Conservation (phyloP, 176 grass and related monocot genomes). For the Otatea glauca region DNA sequence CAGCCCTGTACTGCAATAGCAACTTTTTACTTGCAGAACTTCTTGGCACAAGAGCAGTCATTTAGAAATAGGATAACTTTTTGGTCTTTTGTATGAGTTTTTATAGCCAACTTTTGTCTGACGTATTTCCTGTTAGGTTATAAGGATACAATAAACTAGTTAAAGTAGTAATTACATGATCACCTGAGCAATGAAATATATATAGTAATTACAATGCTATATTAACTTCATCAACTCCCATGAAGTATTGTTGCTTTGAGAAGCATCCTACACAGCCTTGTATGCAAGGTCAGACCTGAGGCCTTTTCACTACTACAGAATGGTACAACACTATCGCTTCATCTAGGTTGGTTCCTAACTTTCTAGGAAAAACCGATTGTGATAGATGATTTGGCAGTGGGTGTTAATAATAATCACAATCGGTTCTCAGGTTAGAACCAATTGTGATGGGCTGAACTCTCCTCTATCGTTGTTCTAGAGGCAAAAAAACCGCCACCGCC, state of each 20-base stretch:
- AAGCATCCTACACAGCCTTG: constrained; percentile 85
- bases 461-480: too few species aligned
- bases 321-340: too few species aligned
- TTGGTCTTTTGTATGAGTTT: constrained; percentile 68
- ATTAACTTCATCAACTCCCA: constrained; percentile 95
- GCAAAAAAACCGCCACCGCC: too few species aligned
- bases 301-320: too few species aligned
- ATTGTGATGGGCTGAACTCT: too few species aligned
- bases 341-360: too few species aligned
- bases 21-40: constrained; percentile 89
- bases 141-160: constrained; percentile 18
- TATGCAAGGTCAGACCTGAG: constrained; percentile 67
- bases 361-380: too few species aligned
- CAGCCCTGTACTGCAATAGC: constrained; percentile 76
- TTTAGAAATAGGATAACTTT: constrained; percentile 83
- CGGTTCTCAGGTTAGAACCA: too few species aligned
- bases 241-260: constrained; percentile 93
- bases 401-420: too few species aligned
- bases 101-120: constrained; percentile 53
- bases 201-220: constrained; percentile 19
- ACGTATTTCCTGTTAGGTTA: constrained; percentile 58
- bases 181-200: constrained; percentile 17
- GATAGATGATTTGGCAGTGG: too few species aligned
- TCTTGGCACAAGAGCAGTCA: constrained; percentile 79
- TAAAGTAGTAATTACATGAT: constrained; percentile 24